Evolutionary conservation across 2,329 filamentous ascomycete species (phyloP), one percentile per base, ranked within the genome.

Genomic region (Fusarium sp.): DNA sequence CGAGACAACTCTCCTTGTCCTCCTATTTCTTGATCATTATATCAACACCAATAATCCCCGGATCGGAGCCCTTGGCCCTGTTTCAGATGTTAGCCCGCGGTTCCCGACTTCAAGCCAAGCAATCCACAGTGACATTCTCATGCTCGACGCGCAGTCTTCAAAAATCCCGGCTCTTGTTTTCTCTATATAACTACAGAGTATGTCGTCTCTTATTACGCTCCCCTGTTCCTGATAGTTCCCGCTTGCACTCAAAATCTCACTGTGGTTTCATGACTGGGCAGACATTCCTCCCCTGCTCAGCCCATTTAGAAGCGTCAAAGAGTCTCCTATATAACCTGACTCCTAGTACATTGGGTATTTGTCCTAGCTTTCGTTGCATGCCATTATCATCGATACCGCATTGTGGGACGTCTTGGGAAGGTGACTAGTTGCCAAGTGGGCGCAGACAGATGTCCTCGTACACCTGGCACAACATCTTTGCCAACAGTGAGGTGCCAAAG

Each of bases 311-410:
- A 58, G 48, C 43, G 45, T 49, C 34, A 39, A 47, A 56, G 50
- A 56, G 48, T 53, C 42, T 32, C 51, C 36, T 42, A 56, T 50
- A 44, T 53, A 40, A 45, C 44, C 44, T 29, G 45, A 45, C 53
- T 57, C 51, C 44, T 54, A 57, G 48, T 60, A 61, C 52, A 39
- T 53, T 53, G 59, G 62, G 49, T 56, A 60, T 62, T 53, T 59
- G 53, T 49, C 54, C 51, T 47, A 68, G 48, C 53, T 61, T 64
- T 65, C 57, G 43, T 69, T 53, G 56, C 55, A 64, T 65, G 55
- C 69, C 65, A 64, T 69, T 61, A 70, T 69, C 63, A 61, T 69
- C 42, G 57, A 59, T 65, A 58, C 38, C 24, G 31, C 38, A 34
- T 51, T 47, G 43, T 48, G 39, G 47, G 63, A 45, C 56, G 54